Evolutionary conservation across 2,329 filamentous ascomycete species (phyloP), one percentile per base, ranked within the genome.

Genomic region (Pseudocercospora crystallina): DNA sequence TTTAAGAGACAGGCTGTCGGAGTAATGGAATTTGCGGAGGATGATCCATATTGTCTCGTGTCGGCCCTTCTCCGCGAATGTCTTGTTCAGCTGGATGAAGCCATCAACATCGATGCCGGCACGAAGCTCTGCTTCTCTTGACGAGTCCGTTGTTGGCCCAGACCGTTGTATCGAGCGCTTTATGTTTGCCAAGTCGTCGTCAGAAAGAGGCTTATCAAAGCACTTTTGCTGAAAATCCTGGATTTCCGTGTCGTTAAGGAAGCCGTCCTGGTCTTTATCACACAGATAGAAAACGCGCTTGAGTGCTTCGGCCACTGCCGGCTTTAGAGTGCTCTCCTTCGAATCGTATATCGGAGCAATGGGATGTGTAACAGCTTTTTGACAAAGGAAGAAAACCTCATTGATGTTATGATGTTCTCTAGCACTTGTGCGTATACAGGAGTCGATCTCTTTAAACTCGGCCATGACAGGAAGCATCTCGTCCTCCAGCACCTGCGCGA

Each of bases 41-140:
- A 99, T 96, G 54, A 95, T 90, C 94, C 94, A 99, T 37, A 97
- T 94, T 0, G 94, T 99, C 72, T 99, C 94, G 67, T 99, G 94
- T 10, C 94, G 87, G 10, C 94, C 94, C 69, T 97, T 97, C 68
- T 97, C 92, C 0, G 91, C 94, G 68, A 96, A 99, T 51, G 97
- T 83, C 72, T 91, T 96, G 74, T 97, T 97, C 34, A 99, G 76
- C 59, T 92, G 83, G 42, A 99, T 73, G 64, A 99, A 99, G 0
- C 90, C 91, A 33, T 80, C 80, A 59, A 89, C 81, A 57, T 91
- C 87, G 58, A 99, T 88, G 1, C 92, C 94, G 20, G 20, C 20
- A 26, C 20, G 20, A 26, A 26, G 20, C 20, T 26, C 20, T 26
- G 4, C 20, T 26, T 26, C 20, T 26, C 20, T 26, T 26, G 7